phyloP scores from a whole-genome alignment of 2,329 filamentous ascomycete genomes.

The Stemphylium vesicarium region DNA sequence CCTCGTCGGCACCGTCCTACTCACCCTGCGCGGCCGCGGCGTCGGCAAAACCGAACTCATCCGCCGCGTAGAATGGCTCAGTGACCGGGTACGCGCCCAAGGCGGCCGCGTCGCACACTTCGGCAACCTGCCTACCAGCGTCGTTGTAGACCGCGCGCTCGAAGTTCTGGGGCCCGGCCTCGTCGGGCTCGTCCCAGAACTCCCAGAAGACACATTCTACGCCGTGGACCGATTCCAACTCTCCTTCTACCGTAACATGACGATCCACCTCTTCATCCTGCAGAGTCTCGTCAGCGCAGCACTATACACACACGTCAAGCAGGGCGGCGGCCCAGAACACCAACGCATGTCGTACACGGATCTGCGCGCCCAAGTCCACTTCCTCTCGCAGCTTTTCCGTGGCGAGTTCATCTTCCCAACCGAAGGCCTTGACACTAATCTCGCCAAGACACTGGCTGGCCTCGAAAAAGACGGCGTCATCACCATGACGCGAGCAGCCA shows the following conservation, averaged over 20 bases:
- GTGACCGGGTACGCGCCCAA: constrained; percentile 78
- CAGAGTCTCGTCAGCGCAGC: constrained; percentile 88
- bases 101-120: constrained; percentile 95
- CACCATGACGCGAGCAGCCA: constrained; percentile 61
- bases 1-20: constrained; percentile 87
- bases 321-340: constrained; percentile 80
- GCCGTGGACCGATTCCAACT: constrained; percentile 94
- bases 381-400: constrained; percentile 88
- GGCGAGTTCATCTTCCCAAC: constrained; percentile 97
- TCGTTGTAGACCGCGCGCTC: constrained; percentile 86
- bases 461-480: constrained; percentile 83
- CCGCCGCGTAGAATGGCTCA: constrained; percentile 89
- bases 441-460: constrained; percentile 77
- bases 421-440: constrained; percentile 79
- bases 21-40: constrained; percentile 89
- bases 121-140: constrained; percentile 75
- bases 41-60: constrained; percentile 87
- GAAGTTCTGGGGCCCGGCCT: constrained; percentile 91
- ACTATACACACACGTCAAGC: constrained; percentile 90
- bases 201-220: constrained; percentile 91
- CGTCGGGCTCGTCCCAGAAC: constrained; percentile 76
- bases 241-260: constrained; percentile 99
- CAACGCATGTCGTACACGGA: constrained; percentile 80
- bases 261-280: constrained; percentile 95
- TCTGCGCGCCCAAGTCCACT: constrained; percentile 79